Evolutionary conservation across 805 yeast species (phyloP).

Genomic region (Nakazawaea pomicola): DNA sequence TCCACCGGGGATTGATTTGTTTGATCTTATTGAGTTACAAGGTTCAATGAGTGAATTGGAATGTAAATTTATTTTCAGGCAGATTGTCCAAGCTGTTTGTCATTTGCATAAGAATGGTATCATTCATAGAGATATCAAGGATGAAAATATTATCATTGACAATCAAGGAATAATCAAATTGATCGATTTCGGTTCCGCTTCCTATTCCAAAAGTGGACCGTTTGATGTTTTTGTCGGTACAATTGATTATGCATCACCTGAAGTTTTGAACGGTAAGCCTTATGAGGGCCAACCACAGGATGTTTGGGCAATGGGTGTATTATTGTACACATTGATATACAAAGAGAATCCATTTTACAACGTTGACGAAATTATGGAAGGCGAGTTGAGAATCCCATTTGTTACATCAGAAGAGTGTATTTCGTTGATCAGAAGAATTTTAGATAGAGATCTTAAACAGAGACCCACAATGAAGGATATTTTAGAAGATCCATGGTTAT

Average conservation of each 20-base stretch:
- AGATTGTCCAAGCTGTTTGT: slow-evolving; percentile 70
- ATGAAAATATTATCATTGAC: slow-evolving; percentile 89
- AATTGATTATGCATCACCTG: slow-evolving; percentile 96
- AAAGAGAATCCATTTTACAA: slow-evolving; percentile 95
- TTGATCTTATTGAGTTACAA: slow-evolving; percentile 85
- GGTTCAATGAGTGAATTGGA: slow-evolving; percentile 77
- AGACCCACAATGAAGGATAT: slow-evolving; percentile 77
- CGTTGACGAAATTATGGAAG: slow-evolving; percentile 93
- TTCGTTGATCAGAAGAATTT: slow-evolving; percentile 55
- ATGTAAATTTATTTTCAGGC: slow-evolving; percentile 72
- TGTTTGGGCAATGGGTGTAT: slow-evolving; percentile 93
- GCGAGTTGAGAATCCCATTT: slow-evolving; percentile 69
- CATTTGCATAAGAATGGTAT: slow-evolving; percentile 85
- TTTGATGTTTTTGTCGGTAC: slow-evolving; percentile 98
- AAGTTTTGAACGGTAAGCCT: slow-evolving; percentile 81
- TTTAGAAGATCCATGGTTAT: slow-evolving; percentile 65
- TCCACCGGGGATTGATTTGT: slow-evolving; percentile 88
- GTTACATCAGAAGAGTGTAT: slow-evolving; percentile 59
- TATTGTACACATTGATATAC: slow-evolving; percentile 83
- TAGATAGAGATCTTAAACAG: slow-evolving; percentile 58
- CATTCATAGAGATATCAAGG: slow-evolving; percentile 92
- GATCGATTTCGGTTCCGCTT: slow-evolving; percentile 95
- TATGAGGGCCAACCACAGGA: slow-evolving; percentile 95
- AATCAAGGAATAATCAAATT: slow-evolving; percentile 74
- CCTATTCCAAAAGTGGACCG: slow-evolving; percentile 85